Evolutionary conservation across 805 yeast genomes (phyloP), one percentile per base, ranked within the genome.

Genomic region (Nakazawaea ernobii): DNA sequence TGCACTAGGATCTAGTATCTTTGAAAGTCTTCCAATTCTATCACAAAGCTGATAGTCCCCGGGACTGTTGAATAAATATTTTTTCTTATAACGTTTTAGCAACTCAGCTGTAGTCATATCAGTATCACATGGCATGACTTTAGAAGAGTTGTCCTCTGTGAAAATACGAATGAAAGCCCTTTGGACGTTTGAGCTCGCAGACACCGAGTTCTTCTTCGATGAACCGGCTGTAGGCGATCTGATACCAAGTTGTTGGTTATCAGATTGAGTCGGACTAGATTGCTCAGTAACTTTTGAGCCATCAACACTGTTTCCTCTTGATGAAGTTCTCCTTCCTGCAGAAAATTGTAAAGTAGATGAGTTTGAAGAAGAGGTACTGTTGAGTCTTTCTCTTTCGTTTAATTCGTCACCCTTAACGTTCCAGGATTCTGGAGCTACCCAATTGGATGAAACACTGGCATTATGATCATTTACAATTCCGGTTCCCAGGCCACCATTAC

Each of bases 101-200:
- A 94, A 67, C 42, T 89, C 95, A 7, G 80, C 74, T 0, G 89
- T 86, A 0, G 92, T 79, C 1, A 90, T 85, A 49, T 84, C 86
- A 32, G 86, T 73, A 0, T 92, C 79, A 59, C 95, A 84, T 13
- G 90, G 80, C 17, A 92, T 68, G 1, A 96, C 87, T 33, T 42
- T 49, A 2, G 44, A 45, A 4, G 52, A 45, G 35, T 49, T 49
- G 27, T 49, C 49, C 4, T 39, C 20, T 13, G 45, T 49, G 42
- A 49, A 49, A 8, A 49, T 45, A 28, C 52, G 46, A 30, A 49
- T 46, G 20, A 49, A 45, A 20, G 46, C 43, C 30, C 49, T 46
- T 40, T 46, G 49, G 4, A 46, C 49, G 4, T 30, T 10, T 7
- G 29, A 20, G 24, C 24, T 15, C 6, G 35, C 17, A 17, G 51